Base-by-base conservation (phyloP, 2,329 filamentous ascomycete genomes). In the Diaporthe ilicicola region DNA sequence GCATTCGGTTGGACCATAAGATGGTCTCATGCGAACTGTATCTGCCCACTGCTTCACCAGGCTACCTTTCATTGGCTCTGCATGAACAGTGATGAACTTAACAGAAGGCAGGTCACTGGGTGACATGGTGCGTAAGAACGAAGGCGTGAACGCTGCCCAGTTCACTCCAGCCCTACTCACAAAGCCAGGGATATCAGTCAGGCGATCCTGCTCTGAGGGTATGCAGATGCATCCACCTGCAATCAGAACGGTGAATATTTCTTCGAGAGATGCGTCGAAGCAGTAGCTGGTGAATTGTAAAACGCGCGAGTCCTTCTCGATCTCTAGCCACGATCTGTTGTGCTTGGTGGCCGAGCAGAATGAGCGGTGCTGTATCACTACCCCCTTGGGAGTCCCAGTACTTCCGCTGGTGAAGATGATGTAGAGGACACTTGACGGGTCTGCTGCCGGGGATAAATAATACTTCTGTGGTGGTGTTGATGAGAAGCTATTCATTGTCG, bases 261-360 rank as follows among this genome's bases (percentile, higher is more conserved):
- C 42, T 15, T 46, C 27, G 12, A 48, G 37, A 44, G 37, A 62
- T 24, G 56, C 56, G 22, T 62, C 59, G 24, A 62, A 62, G 13
- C 22, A 27, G n/a, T 62, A 62, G 37, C 48, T 50, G 59, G 42
- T 32, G 59, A 48, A 62, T 24, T 62, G 59, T 17, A 56, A 15
- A 8, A 50, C 48, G 48, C 48, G 48, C 9, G 48, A 50, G 6
- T 27, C 22, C 19, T 50, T 27, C 15, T 50, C 48, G 4, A 50
- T 50, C 9, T 50, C 22, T 15, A 50, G 48, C 48, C 48, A 50
- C 48, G 48, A 15, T 5, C 48, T 22, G 48, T 50, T 50, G 22
- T 50, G 48, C 22, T 29, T 39, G 29, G 29, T 29, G 29, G 53
- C 53, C 22, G 56, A 62, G 56, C 37, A 42, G n/a, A 42, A 37